Evolutionary conservation across 2,329 filamentous ascomycete species (phyloP).

Genomic region (Cladosporium sp.): DNA sequence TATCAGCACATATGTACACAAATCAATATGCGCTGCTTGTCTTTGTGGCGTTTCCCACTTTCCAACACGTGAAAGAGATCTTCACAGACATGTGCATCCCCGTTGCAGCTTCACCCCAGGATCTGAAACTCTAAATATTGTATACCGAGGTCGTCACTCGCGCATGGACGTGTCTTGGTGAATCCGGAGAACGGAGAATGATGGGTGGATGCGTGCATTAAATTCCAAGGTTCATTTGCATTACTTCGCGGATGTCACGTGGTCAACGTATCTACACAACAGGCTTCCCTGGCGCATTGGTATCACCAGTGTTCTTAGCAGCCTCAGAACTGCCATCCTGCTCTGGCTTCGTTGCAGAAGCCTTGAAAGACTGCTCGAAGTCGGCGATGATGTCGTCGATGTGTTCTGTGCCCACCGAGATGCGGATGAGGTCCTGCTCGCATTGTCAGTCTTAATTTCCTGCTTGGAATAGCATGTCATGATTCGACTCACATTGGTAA

Average conservation of each 20-base stretch:
- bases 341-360: slow-evolving; percentile 47
- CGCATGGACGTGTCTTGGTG: neutral
- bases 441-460: slow-evolving; percentile 6
- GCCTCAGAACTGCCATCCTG: slow-evolving; percentile 29
- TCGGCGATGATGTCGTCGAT: slow-evolving; percentile 97
- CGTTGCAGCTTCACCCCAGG: slow-evolving; percentile 3
- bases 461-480: neutral
- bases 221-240: neutral
- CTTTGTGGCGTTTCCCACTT: neutral
- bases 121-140: neutral
- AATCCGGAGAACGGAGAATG: no score
- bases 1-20: neutral
- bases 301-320: slow-evolving; percentile 28
- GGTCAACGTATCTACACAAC: slow-evolving; percentile 21
- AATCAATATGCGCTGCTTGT: neutral
- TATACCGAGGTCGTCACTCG: neutral
- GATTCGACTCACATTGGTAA: slow-evolving; percentile 53
- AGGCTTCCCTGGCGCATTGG: slow-evolving; percentile 26
- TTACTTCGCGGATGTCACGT: neutral
- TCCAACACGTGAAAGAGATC: neutral
- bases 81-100: neutral
- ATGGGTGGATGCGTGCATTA: neutral
- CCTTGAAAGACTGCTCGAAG: slow-evolving; percentile 85
- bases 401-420: slow-evolving; percentile 93
- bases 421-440: slow-evolving; percentile 78